Evolutionary conservation across 495 filamentous ascomycete species (phyloP).

Genomic region (Xylaria curta): DNA sequence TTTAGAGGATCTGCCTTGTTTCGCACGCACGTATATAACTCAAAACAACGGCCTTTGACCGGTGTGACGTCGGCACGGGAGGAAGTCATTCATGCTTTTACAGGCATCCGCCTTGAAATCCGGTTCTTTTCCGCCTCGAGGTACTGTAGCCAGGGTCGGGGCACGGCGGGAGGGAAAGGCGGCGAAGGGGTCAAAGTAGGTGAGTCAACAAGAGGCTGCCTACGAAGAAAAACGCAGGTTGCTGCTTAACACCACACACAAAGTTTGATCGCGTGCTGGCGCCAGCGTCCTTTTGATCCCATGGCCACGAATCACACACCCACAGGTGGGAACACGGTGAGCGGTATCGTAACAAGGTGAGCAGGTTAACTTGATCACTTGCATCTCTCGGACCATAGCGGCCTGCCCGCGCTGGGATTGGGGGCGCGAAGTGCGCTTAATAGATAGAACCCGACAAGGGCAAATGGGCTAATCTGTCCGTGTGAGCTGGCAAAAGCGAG

Average conservation of each 20-base stretch:
- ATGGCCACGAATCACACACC: slow-evolving; percentile 1
- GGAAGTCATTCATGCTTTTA: background rate
- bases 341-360: slow-evolving; percentile 18
- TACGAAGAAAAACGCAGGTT: background rate
- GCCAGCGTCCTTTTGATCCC: slow-evolving; percentile 8
- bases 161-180: background rate
- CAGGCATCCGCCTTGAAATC: background rate
- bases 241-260: no score
- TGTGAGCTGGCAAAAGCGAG: slow-evolving; percentile 17
- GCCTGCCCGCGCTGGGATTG: background rate
- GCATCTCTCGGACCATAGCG: background rate
- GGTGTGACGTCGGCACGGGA: slow-evolving; percentile 8
- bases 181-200: background rate
- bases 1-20: slow-evolving; percentile 13
- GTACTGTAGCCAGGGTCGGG: background rate
- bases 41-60: background rate
- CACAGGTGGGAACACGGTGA: slow-evolving; percentile 13
- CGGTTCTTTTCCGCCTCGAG: background rate
- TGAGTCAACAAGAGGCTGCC: background rate
- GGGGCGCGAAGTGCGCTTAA: slow-evolving; percentile 22
- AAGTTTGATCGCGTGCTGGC: background rate
- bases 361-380: slow-evolving; percentile 5
- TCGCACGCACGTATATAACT: background rate
- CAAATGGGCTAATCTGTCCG: slow-evolving; percentile 1
- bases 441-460: background rate